These are phyloP conservation scores for Rhinocladiella similis DNA, from an alignment of 2,329 filamentous ascomycete species.

Conservation along the genomic window DNA sequence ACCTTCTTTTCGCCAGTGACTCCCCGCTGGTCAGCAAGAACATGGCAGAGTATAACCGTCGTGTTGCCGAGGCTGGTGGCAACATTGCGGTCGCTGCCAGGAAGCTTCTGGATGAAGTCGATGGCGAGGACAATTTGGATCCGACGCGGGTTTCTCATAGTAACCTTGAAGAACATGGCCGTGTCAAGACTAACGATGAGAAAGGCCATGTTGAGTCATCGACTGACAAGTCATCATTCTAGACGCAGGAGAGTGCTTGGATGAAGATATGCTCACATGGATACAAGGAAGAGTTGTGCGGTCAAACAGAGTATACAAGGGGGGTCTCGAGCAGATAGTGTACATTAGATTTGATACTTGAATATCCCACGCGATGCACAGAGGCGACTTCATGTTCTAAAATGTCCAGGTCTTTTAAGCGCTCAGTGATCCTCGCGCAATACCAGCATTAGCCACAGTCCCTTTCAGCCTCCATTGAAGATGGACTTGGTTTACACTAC, in stretches of 20 bases:
- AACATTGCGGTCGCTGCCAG: conserved; percentile 34
- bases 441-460: too few relatives aligned
- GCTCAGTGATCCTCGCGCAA: too few relatives aligned
- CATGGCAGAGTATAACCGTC: conserved; percentile 34
- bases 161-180: conserved; percentile 9
- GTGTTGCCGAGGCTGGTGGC: conserved; percentile 33
- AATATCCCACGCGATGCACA: too few relatives aligned
- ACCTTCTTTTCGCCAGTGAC: conserved; percentile 44
- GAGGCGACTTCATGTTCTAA: too few relatives aligned
- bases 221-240: background rate
- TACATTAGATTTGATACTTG: too few relatives aligned
- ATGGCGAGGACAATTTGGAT: conserved; percentile 27
- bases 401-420: too few relatives aligned
- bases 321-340: too few relatives aligned
- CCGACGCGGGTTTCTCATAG: conserved; percentile 15
- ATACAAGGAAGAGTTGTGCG: too few relatives aligned
- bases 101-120: conserved; percentile 34
- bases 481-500: too few relatives aligned
- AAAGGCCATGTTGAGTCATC: conserved; percentile 4
- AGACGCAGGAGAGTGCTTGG: background rate
- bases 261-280: background rate
- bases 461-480: too few relatives aligned
- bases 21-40: conserved; percentile 34
- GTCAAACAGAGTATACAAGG: too few relatives aligned
- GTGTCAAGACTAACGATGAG: conserved; percentile 5